Conservation (phyloP, 2,329 filamentous ascomycete genomes). For the Curvularia hawaiiensis region DNA sequence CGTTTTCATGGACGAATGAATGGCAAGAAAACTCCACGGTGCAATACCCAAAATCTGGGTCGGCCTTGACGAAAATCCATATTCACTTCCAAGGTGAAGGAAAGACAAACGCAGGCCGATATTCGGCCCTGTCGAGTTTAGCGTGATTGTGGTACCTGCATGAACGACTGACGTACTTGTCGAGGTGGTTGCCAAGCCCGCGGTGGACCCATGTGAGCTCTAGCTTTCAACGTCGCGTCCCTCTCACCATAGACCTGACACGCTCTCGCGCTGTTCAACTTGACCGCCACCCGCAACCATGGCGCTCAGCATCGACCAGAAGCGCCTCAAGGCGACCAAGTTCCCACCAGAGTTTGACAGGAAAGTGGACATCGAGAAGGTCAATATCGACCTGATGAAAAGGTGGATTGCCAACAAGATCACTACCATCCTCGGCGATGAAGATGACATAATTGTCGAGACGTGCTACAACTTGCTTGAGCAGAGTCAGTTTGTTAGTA, state of each 20-base stretch:
- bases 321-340: constrained; percentile 87
- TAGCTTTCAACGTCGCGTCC: constrained; percentile 15
- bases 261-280: constrained; percentile 2
- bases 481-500: constrained; percentile 73
- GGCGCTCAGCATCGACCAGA: constrained; percentile 85
- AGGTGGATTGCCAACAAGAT: constrained; percentile 96
- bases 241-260: constrained; percentile 8
- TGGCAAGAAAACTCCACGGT: too few relatives aligned
- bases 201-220: constrained; percentile 18
- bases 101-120: too few relatives aligned
- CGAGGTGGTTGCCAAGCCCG: constrained; percentile 13
- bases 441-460: constrained; percentile 96
- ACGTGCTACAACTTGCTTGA: constrained; percentile 75
- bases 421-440: constrained; percentile 83
- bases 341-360: constrained; percentile 92
- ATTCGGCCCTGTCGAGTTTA: constrained; percentile 2
- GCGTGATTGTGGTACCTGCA: constrained; percentile 18
- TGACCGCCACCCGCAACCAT: constrained; percentile 52
- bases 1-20: too few relatives aligned
- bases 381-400: constrained; percentile 97
- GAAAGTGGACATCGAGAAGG: constrained; percentile 97
- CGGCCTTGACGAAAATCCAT: too few relatives aligned
- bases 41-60: too few relatives aligned
- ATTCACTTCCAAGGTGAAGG: too few relatives aligned
- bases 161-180: constrained; percentile 23